Base-by-base conservation (phyloP, 345 rosid species). In the Syzygium oleosum region DNA sequence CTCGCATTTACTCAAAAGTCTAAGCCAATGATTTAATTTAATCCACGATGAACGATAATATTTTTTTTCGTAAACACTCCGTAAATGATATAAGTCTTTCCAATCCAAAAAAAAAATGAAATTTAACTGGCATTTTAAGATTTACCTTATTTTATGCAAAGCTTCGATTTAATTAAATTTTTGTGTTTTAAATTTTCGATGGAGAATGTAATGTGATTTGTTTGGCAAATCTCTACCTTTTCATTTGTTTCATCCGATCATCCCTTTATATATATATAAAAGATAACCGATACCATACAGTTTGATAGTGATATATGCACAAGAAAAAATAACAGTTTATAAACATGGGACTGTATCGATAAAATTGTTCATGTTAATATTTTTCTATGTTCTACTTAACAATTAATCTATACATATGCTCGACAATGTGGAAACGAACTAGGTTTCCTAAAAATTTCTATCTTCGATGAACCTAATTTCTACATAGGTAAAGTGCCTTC, bases 31-130 rank as follows among this genome's bases (percentile, higher is more conserved):
- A 31, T 65, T 65, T 31, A 29, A 65, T 14, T 65, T 65, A 31
- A 65, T 65, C 43, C 78, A 65, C 31, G 29, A 29, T 17, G 54
- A 52, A 65, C 4, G 16, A 61, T n/a, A n/a, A n/a, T 5, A 51
- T 0, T 0, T 5, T 1, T 27, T 12, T 13, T 6, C 10, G 0
- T 16, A 61, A 59, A 13, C 5, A 13, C 73, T 61, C 73, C 19
- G 13, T 6, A 61, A n/a, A 61, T 61, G 14, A 61, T 61, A 61
- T 61, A n/a, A 61, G 9, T 61, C n/a, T 61, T 0, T 61, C 73
- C 73, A n/a, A 61, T n/a, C 38, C 73, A n/a, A 61, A 61, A 61
- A 61, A 61, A 0, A 9, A n/a, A 59, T 59, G 21, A 63, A 7
- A 6, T 29, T 29, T 63, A 63, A 63, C 15, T 16, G 6, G 22